phyloP scores from a whole-genome alignment of 495 filamentous ascomycete genomes.

The Xylaria grammica region DNA sequence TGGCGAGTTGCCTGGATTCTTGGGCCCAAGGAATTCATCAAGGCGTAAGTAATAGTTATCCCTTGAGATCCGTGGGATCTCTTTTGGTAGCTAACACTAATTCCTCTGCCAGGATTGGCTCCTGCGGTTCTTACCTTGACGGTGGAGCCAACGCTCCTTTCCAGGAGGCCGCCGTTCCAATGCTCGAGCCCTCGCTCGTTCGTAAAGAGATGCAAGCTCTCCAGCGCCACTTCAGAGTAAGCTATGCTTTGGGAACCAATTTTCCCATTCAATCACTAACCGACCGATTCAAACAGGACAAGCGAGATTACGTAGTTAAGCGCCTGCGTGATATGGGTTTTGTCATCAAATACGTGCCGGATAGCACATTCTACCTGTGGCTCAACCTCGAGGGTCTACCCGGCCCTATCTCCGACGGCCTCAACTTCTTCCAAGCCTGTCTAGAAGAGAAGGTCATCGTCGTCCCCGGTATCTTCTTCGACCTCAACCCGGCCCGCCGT shows the following conservation, averaged over 20 bases:
- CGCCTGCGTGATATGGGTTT: slow-evolving; percentile 86
- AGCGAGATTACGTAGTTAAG: slow-evolving; percentile 85
- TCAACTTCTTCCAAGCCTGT: slow-evolving; percentile 96
- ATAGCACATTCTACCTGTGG: slow-evolving; percentile 91
- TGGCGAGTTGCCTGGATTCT: slow-evolving; percentile 98
- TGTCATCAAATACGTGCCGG: slow-evolving; percentile 74
- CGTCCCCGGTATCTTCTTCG: slow-evolving; percentile 90
- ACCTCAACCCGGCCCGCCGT: slow-evolving; percentile 88
- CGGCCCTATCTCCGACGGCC: slow-evolving; percentile 80
- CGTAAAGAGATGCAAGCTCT: slow-evolving; percentile 87
- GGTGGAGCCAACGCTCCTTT: slow-evolving; percentile 94
- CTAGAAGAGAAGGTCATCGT: slow-evolving; percentile 92
- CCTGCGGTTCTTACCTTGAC: slow-evolving; percentile 93
- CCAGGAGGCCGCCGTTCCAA: slow-evolving; percentile 89
- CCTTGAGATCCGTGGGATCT: no score
- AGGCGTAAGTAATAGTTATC: slow-evolving; percentile 56
- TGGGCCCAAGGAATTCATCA: slow-evolving; percentile 95
- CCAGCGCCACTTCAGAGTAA: slow-evolving; percentile 77
- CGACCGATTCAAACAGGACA: slow-evolving; percentile 48
- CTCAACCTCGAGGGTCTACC: slow-evolving; percentile 64
- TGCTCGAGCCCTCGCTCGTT: slow-evolving; percentile 85
- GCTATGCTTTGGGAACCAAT: not conserved
- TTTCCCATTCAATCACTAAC: slow-evolving; percentile 17
- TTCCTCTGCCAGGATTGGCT: slow-evolving; percentile 65
- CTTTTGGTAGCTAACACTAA: not conserved